Evolutionary conservation across 139 green algal genomes (phyloP).

Genomic region (Tetradesmus lagerheimii): DNA sequence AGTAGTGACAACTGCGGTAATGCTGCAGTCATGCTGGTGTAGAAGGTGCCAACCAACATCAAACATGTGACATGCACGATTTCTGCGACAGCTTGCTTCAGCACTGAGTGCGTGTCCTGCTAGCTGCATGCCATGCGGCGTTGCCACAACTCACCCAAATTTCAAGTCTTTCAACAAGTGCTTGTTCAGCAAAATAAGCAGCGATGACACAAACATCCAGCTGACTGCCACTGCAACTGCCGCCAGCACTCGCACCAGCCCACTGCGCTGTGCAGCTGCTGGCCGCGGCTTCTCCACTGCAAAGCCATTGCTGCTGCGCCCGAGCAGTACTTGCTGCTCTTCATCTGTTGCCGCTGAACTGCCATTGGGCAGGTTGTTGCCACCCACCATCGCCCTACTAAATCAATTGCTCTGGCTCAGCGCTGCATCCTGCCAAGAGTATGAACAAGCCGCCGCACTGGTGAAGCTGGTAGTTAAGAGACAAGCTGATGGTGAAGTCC

Average conservation of each 20-base stretch:
- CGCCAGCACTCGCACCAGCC: slow-evolving; percentile 10
- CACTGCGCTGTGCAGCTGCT: not conserved
- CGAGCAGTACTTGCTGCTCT: not conserved
- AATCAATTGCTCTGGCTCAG: not conserved
- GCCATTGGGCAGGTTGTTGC: not conserved
- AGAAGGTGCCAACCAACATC: no score
- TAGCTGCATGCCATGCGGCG: not conserved
- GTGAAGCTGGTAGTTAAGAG: not conserved
- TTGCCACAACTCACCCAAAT: slow-evolving; percentile 84
- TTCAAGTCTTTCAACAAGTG: slow-evolving; percentile 79
- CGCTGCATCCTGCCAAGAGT: not conserved
- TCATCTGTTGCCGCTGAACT: not conserved
- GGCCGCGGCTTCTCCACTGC: not conserved
- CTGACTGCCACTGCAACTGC: slow-evolving; percentile 34
- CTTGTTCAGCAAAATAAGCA: slow-evolving; percentile 90
- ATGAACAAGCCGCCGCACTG: no score
- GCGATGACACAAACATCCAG: slow-evolving; percentile 81
- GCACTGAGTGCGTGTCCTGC: not conserved
- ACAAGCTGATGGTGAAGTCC: not conserved
- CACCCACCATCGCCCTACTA: not conserved
- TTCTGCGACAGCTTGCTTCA: not conserved
- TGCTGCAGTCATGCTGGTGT: no score
- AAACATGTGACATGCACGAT: no score
- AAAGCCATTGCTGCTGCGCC: not conserved
- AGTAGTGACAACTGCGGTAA: no score